Evolutionary conservation across 192 early-diverging fungal species (phyloP).

Genomic region (Entomortierella lignicola): DNA sequence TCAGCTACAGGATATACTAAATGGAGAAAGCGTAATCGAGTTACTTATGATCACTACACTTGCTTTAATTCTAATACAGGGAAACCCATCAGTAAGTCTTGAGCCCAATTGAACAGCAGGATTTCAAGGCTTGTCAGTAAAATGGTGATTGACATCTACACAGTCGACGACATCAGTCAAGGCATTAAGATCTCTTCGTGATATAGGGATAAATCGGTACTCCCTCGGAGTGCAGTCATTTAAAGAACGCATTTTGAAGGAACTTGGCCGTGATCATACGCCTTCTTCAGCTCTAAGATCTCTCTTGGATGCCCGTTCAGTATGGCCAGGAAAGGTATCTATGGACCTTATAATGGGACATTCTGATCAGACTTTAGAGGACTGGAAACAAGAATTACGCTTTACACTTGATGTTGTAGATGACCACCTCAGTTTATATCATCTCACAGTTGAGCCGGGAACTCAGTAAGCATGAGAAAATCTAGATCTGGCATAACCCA

Average conservation of each 20-base stretch:
- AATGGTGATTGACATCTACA: not conserved
- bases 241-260: slow-evolving; percentile 41
- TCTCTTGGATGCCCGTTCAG: slow-evolving; percentile 48
- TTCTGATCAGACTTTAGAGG: slow-evolving; percentile 53
- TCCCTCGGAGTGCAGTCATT: slow-evolving; percentile 68
- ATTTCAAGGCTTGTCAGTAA: not conserved
- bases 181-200: slow-evolving; percentile 41
- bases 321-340: slow-evolving; percentile 58
- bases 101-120: not conserved
- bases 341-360: slow-evolving; percentile 68
- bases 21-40: too few relatives aligned
- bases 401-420: slow-evolving; percentile 58
- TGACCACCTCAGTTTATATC: slow-evolving; percentile 65
- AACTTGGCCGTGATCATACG: slow-evolving; percentile 62
- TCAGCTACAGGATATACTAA: not conserved
- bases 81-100: slow-evolving; percentile 62
- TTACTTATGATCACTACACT: too few relatives aligned
- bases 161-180: slow-evolving; percentile 48
- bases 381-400: slow-evolving; percentile 60
- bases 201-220: slow-evolving; percentile 63
- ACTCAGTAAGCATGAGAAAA: slow-evolving; percentile 68
- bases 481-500: too few relatives aligned
- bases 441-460: slow-evolving; percentile 63
- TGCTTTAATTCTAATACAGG: slow-evolving; percentile 24
- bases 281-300: slow-evolving; percentile 54